phyloP scores from a whole-genome alignment of 768 basidiomycete species.

The Naganishia kalamii region DNA sequence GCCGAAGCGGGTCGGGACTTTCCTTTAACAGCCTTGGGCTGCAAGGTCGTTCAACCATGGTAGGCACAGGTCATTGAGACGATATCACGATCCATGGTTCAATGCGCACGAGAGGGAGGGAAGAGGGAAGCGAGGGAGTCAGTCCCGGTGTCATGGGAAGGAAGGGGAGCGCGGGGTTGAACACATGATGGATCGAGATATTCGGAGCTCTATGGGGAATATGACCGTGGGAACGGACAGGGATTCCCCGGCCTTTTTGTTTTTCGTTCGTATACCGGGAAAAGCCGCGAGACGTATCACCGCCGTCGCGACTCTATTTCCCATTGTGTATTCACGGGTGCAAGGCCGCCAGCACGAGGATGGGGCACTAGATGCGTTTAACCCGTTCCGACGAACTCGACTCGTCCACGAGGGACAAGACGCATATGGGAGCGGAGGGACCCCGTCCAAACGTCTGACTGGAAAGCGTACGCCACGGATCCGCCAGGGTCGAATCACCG shows the following conservation, averaged over 20 bases:
- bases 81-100: slow-evolving; percentile 15
- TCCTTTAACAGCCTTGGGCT: slow-evolving; percentile 49
- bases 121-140: slow-evolving; percentile 9
- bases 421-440: too few species aligned
- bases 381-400: background rate
- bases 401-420: background rate
- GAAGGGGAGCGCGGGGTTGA: background rate
- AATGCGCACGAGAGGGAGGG: slow-evolving; percentile 24
- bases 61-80: slow-evolving; percentile 43
- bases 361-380: background rate
- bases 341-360: background rate
- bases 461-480: too few species aligned
- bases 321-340: background rate
- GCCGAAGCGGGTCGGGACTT: slow-evolving; percentile 47
- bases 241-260: slow-evolving; percentile 17
- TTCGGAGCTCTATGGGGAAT: slow-evolving; percentile 19
- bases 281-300: background rate
- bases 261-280: background rate
- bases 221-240: background rate
- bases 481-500: slow-evolving; percentile 17
- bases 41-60: background rate
- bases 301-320: background rate
- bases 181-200: background rate
- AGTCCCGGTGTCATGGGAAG: background rate
- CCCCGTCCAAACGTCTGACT: too few species aligned